Evolutionary conservation across 805 yeast genomes (phyloP), one percentile per base, ranked within the genome.

Genomic region (Saccharomycopsis vini): DNA sequence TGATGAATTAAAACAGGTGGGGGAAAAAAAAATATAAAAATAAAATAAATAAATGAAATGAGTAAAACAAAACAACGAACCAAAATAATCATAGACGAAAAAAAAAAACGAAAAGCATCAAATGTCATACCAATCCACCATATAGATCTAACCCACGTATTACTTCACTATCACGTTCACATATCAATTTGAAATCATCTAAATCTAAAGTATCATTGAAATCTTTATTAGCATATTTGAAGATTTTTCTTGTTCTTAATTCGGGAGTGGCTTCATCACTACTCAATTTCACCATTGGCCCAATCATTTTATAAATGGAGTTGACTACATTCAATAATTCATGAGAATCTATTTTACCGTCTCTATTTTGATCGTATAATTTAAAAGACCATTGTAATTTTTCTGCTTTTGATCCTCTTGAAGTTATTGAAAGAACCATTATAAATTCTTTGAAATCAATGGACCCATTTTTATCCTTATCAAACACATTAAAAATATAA

Each of bases 221-320:
- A 56, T 82, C 77, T 57, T 86, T 82, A 51, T 80, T 85, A 74
- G 87, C 71, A 41, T 76, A 62, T 31, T 62, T 69, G 64, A 94
- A 90, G 34, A 90, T 79, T 67, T 88, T 90, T 42, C 77, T 73
- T 1, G 86, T 87, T 49, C 97, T 72, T 51, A 79, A 67, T 56
- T 89, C 96, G 0, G 98, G 97, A 0, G 97, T 88, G 36, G 79
- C 75, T 55, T 89, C 97, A 57, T 89, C 96, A 19, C 79, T 90
- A 16, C 86, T 84, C 42, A 88, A 69, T 49, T 79, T 79, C 46
- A 89, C 95, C 90, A 89, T 87, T 1, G 89, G 74, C 1, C 97
- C 99, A 47, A 90, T 82, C 97, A 92, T 89, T 61, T 83, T 84
- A 62, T 92, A 90, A 28, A 90, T 84, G 26, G 97, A 81, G 24